phyloP scores from a whole-genome alignment of 2,329 filamentous ascomycete species.

The Exophiala dermatitidis region DNA sequence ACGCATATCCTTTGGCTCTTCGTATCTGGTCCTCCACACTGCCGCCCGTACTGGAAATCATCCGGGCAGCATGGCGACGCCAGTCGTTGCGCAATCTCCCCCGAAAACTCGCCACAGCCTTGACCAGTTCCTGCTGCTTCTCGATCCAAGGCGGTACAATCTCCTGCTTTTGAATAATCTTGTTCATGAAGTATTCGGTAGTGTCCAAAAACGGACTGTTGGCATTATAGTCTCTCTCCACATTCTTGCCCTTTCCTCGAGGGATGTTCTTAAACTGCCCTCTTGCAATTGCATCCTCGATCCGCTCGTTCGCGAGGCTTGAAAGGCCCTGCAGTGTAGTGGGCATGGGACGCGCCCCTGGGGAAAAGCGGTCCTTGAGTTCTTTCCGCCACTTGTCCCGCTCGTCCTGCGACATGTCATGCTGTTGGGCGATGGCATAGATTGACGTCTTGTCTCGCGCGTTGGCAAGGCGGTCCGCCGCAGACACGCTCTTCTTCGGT shows the following conservation, averaged over 20 bases:
- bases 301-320: slow-evolving; percentile 80
- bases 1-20: slow-evolving; percentile 65
- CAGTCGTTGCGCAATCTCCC: slow-evolving; percentile 70
- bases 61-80: slow-evolving; percentile 71
- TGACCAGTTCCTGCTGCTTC: slow-evolving; percentile 84
- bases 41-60: slow-evolving; percentile 71
- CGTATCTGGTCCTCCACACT: slow-evolving; percentile 64
- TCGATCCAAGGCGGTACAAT: slow-evolving; percentile 98
- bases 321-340: slow-evolving; percentile 70
- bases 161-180: slow-evolving; percentile 93
- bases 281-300: slow-evolving; percentile 86
- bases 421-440: slow-evolving; percentile 49
- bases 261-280: slow-evolving; percentile 84
- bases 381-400: slow-evolving; percentile 63
- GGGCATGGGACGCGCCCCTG: slow-evolving; percentile 65
- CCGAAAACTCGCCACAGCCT: slow-evolving; percentile 63
- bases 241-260: slow-evolving; percentile 64
- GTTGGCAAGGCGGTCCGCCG: slow-evolving; percentile 48
- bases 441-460: slow-evolving; percentile 53
- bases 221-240: slow-evolving; percentile 68
- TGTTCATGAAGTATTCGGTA: slow-evolving; percentile 97
- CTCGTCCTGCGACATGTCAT: slow-evolving; percentile 61
- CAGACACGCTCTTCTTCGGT: slow-evolving; percentile 38
- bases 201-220: slow-evolving; percentile 89
- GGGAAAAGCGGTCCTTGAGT: slow-evolving; percentile 72